Base-by-base conservation (phyloP, 129 eudicot genomes). In the Pulicaria dysenterica region DNA sequence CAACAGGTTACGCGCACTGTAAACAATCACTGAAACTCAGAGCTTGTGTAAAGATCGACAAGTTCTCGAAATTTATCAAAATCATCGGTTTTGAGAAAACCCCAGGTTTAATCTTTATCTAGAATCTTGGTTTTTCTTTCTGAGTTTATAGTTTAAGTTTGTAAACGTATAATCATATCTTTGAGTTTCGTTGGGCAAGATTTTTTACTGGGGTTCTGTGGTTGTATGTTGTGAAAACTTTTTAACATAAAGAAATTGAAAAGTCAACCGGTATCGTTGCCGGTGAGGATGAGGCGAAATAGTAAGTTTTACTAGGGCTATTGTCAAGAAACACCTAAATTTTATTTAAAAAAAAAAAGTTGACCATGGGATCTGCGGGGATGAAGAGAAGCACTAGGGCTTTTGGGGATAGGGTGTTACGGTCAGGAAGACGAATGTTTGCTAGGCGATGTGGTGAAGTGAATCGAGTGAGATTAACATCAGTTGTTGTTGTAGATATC, bases 311-410 rank as follows among this genome's bases (percentile, higher is more conserved):
- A 0, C 2, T 2, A 24, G 31, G 31, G 31, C 31, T 24, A 24
- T 24, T 24, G 31, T 24, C 31, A 24, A 24, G 31, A 24, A 24
- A 24, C 31, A 24, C 31, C 2, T 24, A 24, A 24, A 0, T 24
- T 24, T 24, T 24, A 24, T 24, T 2, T 24, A 24, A 24, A 24
- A 24, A 24, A 19, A 7, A 31, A 68, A 68, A 36, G 16, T 34
- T 5, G 31, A 2, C 14, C 11, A 37, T 73, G 62, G 42, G 49
- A 17, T 63, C 76, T 16, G 54, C 24, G 34, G 81, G 72, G 54
- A 90, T 87, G 94, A 82, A 85, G 69, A 72, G 85, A 56, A 78
- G 73, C n/a, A 83, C 89, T 24, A 87, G 94, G 71, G 84, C 85
- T 46, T 81, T 85, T 73, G 89, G 90, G 55, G 81, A 75, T 10